Evolutionary conservation across 1,284 basidiomycete species (phyloP), one percentile per base, ranked within the genome.

Genomic region (Rhodotorula sp.): DNA sequence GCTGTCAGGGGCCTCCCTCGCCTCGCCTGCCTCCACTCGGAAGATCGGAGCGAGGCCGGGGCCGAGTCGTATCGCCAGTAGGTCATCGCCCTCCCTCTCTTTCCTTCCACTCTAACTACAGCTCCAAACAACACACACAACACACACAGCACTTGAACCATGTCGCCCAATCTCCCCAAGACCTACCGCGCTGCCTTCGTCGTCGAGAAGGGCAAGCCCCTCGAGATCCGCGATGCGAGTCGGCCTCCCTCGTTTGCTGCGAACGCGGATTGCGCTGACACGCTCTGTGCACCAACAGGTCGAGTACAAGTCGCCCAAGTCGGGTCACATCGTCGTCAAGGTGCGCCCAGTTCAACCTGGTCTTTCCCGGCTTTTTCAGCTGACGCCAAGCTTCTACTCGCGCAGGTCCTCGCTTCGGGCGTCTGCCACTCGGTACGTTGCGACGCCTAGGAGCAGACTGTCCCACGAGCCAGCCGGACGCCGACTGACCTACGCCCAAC

Each of bases 311-410:
- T 71, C 77, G 59, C 81, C 81, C 5, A 28, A 77, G 30, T 67
- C 60, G 0, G 79, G 80, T 20, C 69, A 81, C 61, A 68, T 82
- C 54, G 74, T 80, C 62, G 73, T 81, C 76, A 81, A 81, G 71
- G 77, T 78, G 28, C 70, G 77, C 46, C 40, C 16, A 11, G 40
- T 10, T 20, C 30, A n/a, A 4, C 44, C 4, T n/a, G 20, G n/a
- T 31, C 20, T 47, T 3, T 10, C 11, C 9, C 54, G 7, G 20
- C 34, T 1, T 28, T 44, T n/a, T 44, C 8, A 16, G 30, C 22
- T 48, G 30, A 76, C 47, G 24, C 67, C 40, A 10, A 34, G 8
- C 68, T 22, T 71, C 73, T 11, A 11, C 18, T 2, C 18, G 2
- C 9, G 11, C 58, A 67, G 65, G 61, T 70, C 55, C 59, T 70